Conservation (phyloP, 805 yeast genomes). For the Kuraishia molischiana region DNA sequence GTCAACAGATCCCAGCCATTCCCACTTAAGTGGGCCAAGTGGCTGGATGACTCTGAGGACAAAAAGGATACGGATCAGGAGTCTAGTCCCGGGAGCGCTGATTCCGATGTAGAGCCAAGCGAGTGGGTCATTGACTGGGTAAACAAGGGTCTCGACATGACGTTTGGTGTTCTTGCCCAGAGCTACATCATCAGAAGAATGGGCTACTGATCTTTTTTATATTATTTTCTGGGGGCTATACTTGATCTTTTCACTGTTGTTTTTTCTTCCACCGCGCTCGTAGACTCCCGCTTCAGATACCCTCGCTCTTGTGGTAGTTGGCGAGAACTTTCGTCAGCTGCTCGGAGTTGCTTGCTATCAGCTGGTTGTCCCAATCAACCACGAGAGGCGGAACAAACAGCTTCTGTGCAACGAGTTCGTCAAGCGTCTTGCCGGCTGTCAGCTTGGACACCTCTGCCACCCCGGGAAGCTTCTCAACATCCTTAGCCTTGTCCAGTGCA, state of each 20-base stretch:
- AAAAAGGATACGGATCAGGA: constrained; percentile 8
- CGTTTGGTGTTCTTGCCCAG: constrained; percentile 85
- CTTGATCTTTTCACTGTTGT: not conserved
- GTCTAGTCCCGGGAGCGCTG: constrained; percentile 9
- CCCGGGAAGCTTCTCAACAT: constrained; percentile 7
- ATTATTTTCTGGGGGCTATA: constrained; percentile 1
- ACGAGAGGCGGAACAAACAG: constrained; percentile 35
- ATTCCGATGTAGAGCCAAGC: constrained; percentile 49
- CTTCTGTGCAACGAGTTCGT: constrained; percentile 11
- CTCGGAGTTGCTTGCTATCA: constrained; percentile 39
- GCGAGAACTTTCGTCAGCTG: constrained; percentile 33
- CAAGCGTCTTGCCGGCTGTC: constrained; percentile 8
- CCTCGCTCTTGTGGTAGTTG: constrained; percentile 14
- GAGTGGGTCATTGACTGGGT: constrained; percentile 80
- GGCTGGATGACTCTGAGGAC: constrained; percentile 48
- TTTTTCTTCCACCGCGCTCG: not conserved
- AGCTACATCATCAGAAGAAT: constrained; percentile 84
- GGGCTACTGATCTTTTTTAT: constrained; percentile 37
- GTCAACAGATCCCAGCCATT: constrained; percentile 80
- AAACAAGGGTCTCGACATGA: constrained; percentile 64
- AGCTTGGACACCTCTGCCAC: constrained; percentile 4
- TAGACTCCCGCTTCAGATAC: constrained; percentile 1
- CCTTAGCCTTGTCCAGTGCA: constrained; percentile 9
- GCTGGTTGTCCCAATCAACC: constrained; percentile 54
- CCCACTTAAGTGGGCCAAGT: constrained; percentile 85